Conservation (phyloP, 495 filamentous ascomycete species). For the Podospora pseudocomata region DNA sequence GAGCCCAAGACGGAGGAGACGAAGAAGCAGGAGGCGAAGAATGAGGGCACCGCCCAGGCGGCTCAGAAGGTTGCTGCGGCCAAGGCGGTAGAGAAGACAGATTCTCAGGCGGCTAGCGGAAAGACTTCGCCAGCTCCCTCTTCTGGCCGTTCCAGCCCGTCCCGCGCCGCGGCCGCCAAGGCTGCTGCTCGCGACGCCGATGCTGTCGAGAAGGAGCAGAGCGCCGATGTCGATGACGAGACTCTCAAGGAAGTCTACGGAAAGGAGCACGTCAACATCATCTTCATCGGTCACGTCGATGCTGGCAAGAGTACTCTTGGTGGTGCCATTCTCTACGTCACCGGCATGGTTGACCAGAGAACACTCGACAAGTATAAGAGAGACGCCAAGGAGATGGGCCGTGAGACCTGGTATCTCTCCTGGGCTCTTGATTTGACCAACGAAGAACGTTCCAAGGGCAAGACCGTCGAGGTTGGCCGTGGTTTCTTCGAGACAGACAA, state of each 20-base stretch:
- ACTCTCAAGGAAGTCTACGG: constrained; percentile 94
- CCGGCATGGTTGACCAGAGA: constrained; percentile 98
- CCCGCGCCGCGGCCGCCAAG: constrained; percentile 46
- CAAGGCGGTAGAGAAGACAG: constrained; percentile 80
- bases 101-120: constrained; percentile 68
- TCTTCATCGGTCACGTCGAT: constrained; percentile 98
- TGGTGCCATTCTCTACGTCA: constrained; percentile 84
- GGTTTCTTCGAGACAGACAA: constrained; percentile 94
- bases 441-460: constrained; percentile 94
- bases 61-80: constrained; percentile 55
- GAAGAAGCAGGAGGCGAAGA: constrained; percentile 38
- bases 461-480: constrained; percentile 95
- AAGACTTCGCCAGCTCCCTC: constrained; percentile 73
- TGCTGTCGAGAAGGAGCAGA: constrained; percentile 81
- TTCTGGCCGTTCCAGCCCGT: constrained; percentile 72
- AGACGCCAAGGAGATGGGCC: constrained; percentile 91
- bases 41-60: constrained; percentile 49
- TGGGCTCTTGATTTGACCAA: constrained; percentile 97
- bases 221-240: constrained; percentile 85
- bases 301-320: constrained; percentile 96
- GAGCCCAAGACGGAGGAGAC: constrained; percentile 37
- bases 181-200: constrained; percentile 65
- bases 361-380: constrained; percentile 97
- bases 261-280: constrained; percentile 97
- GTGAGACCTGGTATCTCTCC: constrained; percentile 97